phyloP scores from a whole-genome alignment of 371 early-diverging fungal genomes.

The Dichotomocladium elegans region DNA sequence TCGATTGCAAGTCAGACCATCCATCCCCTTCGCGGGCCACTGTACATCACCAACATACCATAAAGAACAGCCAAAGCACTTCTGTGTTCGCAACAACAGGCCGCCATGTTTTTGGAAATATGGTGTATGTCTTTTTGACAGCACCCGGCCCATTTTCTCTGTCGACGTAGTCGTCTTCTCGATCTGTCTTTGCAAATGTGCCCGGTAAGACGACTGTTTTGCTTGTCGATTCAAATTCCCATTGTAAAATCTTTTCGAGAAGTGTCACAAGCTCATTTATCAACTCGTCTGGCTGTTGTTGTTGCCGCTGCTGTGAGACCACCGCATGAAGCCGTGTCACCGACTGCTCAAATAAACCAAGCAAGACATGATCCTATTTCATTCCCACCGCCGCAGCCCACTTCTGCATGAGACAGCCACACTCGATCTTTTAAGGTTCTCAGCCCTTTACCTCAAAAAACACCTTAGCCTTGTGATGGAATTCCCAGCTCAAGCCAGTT shows the following conservation, averaged over 20 bases:
- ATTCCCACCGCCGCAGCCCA: no score
- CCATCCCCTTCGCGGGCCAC: background rate
- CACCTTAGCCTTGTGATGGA: conserved; percentile 61
- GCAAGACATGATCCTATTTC: conserved; percentile 22
- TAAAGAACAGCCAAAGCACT: conserved; percentile 57
- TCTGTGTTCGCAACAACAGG: conserved; percentile 46
- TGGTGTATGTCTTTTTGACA: conserved; percentile 28
- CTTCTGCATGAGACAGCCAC: no score
- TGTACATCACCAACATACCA: conserved; percentile 21
- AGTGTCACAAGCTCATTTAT: conserved; percentile 44
- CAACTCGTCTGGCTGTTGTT: conserved; percentile 16
- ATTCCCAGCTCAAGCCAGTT: conserved; percentile 66
- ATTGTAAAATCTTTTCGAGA: conserved; percentile 59
- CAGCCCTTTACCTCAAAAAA: conserved; percentile 67
- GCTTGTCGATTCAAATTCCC: conserved; percentile 63
- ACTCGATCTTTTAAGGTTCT: no score
- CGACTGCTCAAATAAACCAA: conserved; percentile 26
- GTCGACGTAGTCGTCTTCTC: conserved; percentile 49
- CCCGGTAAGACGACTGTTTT: conserved; percentile 39
- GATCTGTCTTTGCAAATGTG: conserved; percentile 39
- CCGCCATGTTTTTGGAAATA: conserved; percentile 50
- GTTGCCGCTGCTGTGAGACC: conserved; percentile 26
- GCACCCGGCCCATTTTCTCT: conserved; percentile 34
- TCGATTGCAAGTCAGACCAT: background rate
- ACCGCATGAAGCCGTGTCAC: conserved; percentile 28